Percentiles rank a stretch among this genome's conserved stretches.
These are phyloP conservation scores for Blastomyces parvus DNA, from an alignment of 2,329 filamentous ascomycete genomes.

Conservation along the genomic window DNA sequence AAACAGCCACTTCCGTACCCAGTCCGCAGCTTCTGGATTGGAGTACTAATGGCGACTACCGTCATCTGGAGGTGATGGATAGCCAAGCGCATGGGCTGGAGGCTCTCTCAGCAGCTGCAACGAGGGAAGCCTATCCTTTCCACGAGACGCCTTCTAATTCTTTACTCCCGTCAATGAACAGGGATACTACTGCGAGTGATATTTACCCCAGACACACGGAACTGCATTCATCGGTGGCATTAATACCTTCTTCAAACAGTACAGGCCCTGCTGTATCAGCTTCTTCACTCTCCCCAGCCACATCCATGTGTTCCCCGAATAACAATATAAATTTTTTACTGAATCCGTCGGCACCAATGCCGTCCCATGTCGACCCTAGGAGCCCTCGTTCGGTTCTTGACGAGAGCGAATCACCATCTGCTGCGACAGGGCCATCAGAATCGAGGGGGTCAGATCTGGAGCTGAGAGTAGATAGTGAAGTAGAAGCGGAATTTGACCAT, in stretches of 20 bases:
- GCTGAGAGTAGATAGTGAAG: conserved; percentile 18
- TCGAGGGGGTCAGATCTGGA: conserved; percentile 18
- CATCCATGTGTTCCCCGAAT: conserved; percentile 35
- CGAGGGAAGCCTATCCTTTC: conserved; percentile 29
- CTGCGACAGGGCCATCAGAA: conserved; percentile 18
- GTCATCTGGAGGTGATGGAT: conserved; percentile 21
- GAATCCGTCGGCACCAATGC: conserved; percentile 38
- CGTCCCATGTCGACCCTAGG: conserved; percentile 38
- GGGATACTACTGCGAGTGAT: conserved; percentile 13
- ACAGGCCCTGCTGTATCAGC: conserved; percentile 26
- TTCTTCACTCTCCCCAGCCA: conserved; percentile 34
- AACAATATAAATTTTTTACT: conserved; percentile 50
- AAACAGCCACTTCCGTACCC: conserved; percentile 22
- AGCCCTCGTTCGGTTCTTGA: conserved; percentile 24
- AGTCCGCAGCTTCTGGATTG: conserved; percentile 25
- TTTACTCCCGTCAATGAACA: conserved; percentile 21
- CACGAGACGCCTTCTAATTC: conserved; percentile 13
- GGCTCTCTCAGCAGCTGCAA: conserved; percentile 45
- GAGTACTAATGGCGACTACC: conserved; percentile 23
- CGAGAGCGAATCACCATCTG: conserved; percentile 25
- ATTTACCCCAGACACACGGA: conserved; percentile 17
- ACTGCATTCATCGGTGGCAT: conserved; percentile 18
- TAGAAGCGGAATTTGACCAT: conserved; percentile 38
- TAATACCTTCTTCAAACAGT: conserved; percentile 27
- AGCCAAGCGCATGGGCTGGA: conserved; percentile 44